Evolutionary conservation across 2,329 filamentous ascomycete genomes (phyloP).

Genomic region (Exophiala xenobiotica): DNA sequence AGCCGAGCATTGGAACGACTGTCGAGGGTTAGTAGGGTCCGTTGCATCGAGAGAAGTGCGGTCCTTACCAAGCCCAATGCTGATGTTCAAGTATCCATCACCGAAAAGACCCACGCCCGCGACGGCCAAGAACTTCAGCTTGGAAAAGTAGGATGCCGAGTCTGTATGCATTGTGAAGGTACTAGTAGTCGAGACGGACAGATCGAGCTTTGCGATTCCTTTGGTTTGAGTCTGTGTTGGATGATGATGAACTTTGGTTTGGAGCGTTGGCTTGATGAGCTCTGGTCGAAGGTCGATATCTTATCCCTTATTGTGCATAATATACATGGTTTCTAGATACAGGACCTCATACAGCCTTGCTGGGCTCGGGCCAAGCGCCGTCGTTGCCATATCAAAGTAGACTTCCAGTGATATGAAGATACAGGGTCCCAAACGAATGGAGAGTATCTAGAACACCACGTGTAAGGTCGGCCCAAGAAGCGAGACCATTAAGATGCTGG

Average conservation of each 20-base stretch:
- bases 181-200: too few relatives aligned
- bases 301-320: neutral
- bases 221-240: neutral
- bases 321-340: neutral
- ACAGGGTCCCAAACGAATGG: slow-evolving; percentile 11
- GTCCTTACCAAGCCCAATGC: slow-evolving; percentile 32
- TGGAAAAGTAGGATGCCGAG: slow-evolving; percentile 16
- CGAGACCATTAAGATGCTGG: neutral
- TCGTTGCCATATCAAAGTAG: neutral
- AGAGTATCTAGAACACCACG: slow-evolving; percentile 4
- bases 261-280: too few relatives aligned
- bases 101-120: slow-evolving; percentile 33
- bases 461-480: slow-evolving; percentile 1
- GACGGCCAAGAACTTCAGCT: slow-evolving; percentile 30
- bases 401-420: neutral
- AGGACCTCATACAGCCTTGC: neutral
- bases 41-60: neutral
- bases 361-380: slow-evolving; percentile 16
- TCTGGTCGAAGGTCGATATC: neutral
- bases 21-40: neutral
- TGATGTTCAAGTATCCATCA: slow-evolving; percentile 34
- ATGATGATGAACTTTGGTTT: too few relatives aligned
- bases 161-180: slow-evolving; percentile 8
- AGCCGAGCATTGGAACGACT: slow-evolving; percentile 33
- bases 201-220: too few relatives aligned